phyloP scores from a whole-genome alignment of 495 filamentous ascomycete genomes.

The Chaetomium fimeti region DNA sequence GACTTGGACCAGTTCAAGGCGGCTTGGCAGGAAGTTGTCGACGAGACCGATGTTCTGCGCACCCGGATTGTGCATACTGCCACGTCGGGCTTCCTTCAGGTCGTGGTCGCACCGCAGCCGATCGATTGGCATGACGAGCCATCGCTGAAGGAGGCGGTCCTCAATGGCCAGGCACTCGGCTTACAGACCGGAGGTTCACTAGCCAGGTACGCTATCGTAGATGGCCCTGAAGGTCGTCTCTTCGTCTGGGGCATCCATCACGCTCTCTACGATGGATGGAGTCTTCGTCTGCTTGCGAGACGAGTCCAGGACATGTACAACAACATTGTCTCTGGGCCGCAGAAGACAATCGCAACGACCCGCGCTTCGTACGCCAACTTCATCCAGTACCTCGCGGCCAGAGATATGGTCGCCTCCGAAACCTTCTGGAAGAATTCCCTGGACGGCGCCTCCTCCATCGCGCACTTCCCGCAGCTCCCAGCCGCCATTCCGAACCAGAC shows the following conservation, averaged over 20 bases:
- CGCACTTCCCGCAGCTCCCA: conserved; percentile 28
- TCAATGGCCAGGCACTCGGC: conserved; percentile 19
- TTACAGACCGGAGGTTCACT: conserved; percentile 28
- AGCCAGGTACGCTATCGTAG: conserved; percentile 30
- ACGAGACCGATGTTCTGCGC: conserved; percentile 61
- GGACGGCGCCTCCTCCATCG: conserved; percentile 15
- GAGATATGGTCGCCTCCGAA: conserved; percentile 25
- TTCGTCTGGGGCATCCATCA: conserved; percentile 64
- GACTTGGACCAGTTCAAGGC: conserved; percentile 45
- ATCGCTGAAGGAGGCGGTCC: conserved; percentile 24
- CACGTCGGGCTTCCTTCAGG: conserved; percentile 24
- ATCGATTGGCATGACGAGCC: conserved; percentile 25
- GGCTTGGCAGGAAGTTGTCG: conserved; percentile 54
- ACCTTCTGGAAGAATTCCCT: conserved; percentile 33
- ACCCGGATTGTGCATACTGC: conserved; percentile 57
- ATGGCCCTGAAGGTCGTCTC: neutral
- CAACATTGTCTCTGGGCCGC: neutral
- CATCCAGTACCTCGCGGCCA: conserved; percentile 31
- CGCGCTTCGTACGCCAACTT: conserved; percentile 34
- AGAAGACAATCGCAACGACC: neutral
- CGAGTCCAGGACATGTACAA: conserved; percentile 41
- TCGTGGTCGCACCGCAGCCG: conserved; percentile 19
- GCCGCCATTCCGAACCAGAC: neutral
- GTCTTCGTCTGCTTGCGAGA: conserved; percentile 47
- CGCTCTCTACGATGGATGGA: conserved; percentile 66